Evolutionary conservation across 495 filamentous ascomycete species (phyloP), one percentile per base, ranked within the genome.

Genomic region (Penicillium bovifimosum): DNA sequence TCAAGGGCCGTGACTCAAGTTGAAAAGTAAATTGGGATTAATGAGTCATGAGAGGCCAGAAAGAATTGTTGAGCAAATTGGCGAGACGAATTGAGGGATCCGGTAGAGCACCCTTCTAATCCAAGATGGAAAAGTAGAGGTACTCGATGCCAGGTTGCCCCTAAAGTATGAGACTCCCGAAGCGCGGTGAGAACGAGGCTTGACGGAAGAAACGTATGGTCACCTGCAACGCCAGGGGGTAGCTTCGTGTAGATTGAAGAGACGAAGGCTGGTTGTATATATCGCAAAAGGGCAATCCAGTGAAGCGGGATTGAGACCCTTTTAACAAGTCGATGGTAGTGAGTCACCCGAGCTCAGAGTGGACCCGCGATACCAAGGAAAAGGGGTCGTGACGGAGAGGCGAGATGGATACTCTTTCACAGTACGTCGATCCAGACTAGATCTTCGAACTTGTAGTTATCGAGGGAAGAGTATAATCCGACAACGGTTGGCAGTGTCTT

Each of bases 91-190:
- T 36, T 42, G 41, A 48, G 62, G 62, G 59, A 65, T 60, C 62
- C 62, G 62, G 62, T 57, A 57, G 62, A 58, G 56, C 56, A 53
- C 55, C 69, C 67, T 72, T 69, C 59, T 50, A 62, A 69, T 71
- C 73, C 69, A 50, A 55, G 50, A n/a, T 38, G 50, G 65, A 64
- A 61, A 57, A 57, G 62, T 59, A 32, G 62, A 63, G 73, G 66
- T 72, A 66, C 65, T 66, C 62, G 66, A 66, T 64, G 68, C 73
- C 70, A 72, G 74, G 54, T 60, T 60, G 48, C 48, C 62, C 62
- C 62, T 26, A 18, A 27, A n/a, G 38, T 41, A 43, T 24, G 31
- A 60, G 62, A 70, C 60, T 70, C 65, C 65, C 54, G 50, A 59
- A 59, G 62, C 54, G 62, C 64, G 54, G 50, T 61, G 51, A 50